Base-by-base conservation (phyloP, 2,329 filamentous ascomycete species). In the Aspergillus arachidicola region DNA sequence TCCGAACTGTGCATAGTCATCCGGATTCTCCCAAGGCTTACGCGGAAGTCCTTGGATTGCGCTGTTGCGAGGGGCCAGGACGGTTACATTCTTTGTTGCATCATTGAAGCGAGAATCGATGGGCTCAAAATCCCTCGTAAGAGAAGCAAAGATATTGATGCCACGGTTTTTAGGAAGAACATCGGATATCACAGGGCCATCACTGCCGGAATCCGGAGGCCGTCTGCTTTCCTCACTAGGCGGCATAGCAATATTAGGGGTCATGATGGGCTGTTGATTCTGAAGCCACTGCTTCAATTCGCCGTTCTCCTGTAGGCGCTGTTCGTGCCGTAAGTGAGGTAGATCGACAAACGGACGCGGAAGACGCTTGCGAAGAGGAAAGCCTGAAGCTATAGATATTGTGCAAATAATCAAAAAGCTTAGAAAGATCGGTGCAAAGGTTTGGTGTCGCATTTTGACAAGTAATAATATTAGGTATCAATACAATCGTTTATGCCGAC, bases 41-140 rank as follows among this genome's bases (percentile, higher is more conserved):
- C 90, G 85, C 0, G 93, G 91, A 28, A 98, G 82, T 0, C 79
- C 81, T 68, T 91, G 90, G 72, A 99, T 87, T 3, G 89, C 93
- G 21, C 86, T 88, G 82, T 99, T 98, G 59, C 91, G 82, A 0
- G 95, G 95, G 6, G 94, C 94, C 3, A 98, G 87, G 28, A 98
- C 88, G 2, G 93, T 97, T 19, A 91, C 91, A 75, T 94, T 94
- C 62, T 85, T 78, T 0, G 80, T 74, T 0, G 83, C 77, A 74
- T 92, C 86, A 69, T 91, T 86, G 16, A 98, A 86, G 0, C 91
- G 90, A 26, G 82, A 79, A 11, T 87, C 85, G 23, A 94, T 84
- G n/a, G 84, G 79, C 54, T 89, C 85, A 71, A 94, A 87, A 73
- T 94, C 90, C 63, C 93, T 88, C 6, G 90, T 89, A 72, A 96